These are phyloP conservation scores for Chalaropsis thielavioides DNA, from an alignment of 2,329 filamentous ascomycete species.

Conservation along the genomic window DNA sequence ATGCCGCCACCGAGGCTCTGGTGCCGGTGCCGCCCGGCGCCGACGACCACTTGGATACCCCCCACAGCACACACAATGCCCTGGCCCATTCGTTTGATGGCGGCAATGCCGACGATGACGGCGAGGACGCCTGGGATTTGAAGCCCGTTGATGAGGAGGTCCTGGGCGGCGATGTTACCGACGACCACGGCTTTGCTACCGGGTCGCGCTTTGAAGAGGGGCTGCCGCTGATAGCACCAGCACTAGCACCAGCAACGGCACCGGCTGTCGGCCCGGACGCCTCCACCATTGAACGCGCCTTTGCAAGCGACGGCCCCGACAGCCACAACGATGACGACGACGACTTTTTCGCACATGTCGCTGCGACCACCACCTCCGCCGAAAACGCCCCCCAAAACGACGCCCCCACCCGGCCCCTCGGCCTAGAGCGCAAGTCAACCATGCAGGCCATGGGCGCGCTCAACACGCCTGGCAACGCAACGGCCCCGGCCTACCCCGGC, in stretches of 20 bases:
- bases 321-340: conserved; percentile 25
- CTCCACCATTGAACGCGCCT: conserved; percentile 22
- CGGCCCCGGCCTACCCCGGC: background rate
- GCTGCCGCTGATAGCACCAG: conserved; percentile 40
- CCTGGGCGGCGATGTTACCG: conserved; percentile 32
- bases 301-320: background rate
- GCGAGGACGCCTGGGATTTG: conserved; percentile 10
- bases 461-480: conserved; percentile 20
- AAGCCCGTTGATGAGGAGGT: conserved; percentile 4
- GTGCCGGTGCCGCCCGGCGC: background rate
- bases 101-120: conserved; percentile 1
- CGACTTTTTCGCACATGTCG: conserved; percentile 41
- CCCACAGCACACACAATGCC: conserved; percentile 13
- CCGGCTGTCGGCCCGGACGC: too few species aligned
- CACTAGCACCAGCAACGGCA: conserved; percentile 17
- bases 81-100: background rate
- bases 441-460: conserved; percentile 47
- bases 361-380: conserved; percentile 11
- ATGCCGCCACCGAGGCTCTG: conserved; percentile 8
- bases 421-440: conserved; percentile 55
- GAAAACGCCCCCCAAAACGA: conserved; percentile 29
- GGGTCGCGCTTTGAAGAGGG: conserved; percentile 57
- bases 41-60: conserved; percentile 14
- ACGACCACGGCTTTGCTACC: conserved; percentile 29
- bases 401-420: conserved; percentile 20